phyloP scores from a whole-genome alignment of 2,329 filamentous ascomycete species.

The Didymella arachidicola region DNA sequence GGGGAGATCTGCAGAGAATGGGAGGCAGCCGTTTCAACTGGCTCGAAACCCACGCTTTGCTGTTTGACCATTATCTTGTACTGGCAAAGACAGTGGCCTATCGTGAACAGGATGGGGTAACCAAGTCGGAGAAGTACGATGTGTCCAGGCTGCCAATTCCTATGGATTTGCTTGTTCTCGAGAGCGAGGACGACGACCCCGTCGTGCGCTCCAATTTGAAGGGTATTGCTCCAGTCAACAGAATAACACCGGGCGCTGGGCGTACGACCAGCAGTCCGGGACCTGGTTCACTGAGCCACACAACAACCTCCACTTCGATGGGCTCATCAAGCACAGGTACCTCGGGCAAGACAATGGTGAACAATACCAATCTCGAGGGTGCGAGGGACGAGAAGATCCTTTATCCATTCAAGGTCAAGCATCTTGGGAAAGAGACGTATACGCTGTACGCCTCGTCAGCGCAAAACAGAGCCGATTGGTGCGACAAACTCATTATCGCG shows the following conservation, averaged over 20 bases:
- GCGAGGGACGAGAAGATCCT: conserved; percentile 77
- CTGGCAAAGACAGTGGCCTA: conserved; percentile 79
- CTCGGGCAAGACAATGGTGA: conserved; percentile 60
- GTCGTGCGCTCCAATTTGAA: conserved; percentile 81
- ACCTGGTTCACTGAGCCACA: conserved; percentile 68
- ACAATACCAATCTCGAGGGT: conserved; percentile 58
- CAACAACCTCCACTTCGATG: conserved; percentile 70
- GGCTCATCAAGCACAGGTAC: conserved; percentile 57
- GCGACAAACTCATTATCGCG: conserved; percentile 88
- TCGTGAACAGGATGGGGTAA: conserved; percentile 72
- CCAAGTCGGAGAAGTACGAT: conserved; percentile 84
- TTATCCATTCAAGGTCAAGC: conserved; percentile 95
- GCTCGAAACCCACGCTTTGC: conserved; percentile 90
- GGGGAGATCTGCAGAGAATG: conserved; percentile 88
- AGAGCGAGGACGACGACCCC: conserved; percentile 90
- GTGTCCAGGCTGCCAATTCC: conserved; percentile 95
- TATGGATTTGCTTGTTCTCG: conserved; percentile 92
- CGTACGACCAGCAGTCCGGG: conserved; percentile 53
- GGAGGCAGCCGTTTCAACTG: conserved; percentile 89
- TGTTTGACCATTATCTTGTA: conserved; percentile 97
- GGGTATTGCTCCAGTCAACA: conserved; percentile 66
- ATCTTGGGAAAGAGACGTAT: conserved; percentile 92
- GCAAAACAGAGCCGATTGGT: conserved; percentile 85
- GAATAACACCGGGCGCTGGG: conserved; percentile 58
- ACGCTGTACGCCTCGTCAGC: conserved; percentile 84